Evolutionary conservation across 2,329 filamentous ascomycete genomes (phyloP), one percentile per base, ranked within the genome.

Genomic region (Teratosphaeriaceae sp.): DNA sequence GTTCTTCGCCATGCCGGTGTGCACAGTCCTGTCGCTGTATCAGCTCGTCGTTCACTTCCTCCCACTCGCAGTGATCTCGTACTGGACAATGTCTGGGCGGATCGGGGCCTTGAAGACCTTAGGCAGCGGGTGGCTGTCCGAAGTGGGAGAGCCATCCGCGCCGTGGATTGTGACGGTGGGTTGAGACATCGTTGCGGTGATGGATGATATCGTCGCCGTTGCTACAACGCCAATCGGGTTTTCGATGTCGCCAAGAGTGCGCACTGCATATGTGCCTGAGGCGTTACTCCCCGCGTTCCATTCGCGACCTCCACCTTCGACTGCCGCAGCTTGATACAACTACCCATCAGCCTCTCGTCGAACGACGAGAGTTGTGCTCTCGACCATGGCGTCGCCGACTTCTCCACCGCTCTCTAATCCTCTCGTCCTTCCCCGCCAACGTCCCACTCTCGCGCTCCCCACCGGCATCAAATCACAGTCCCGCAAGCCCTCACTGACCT

Each of bases 1-100:
- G 84, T 98, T 98, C 88, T 98, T 98, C 71, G 90, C 90, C 80
- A 98, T 94, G 67, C 92, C 92, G 66, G 88, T 94, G 84, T 98
- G 92, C 66, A 97, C 82, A 59, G 72, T 72, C 70, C 76, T 79
- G 62, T 60, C 58, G 41, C 50, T 24, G 34, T 47, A 50, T 63
- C 51, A 64, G 60, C 46, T 37, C 33, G 45, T 42, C 35, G 42
- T 40, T n/a, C 41, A 34, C 16, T 36, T 42, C 24, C 24, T 35
- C 44, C 15, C 21, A 3, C 18, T 36, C 13, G n/a, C n/a, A 5
- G 16, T 2, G 19, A 12, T 21, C 37, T 3, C 85, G 73, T 89
- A 85, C 82, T 97, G 90, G 70, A 98, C 92, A 71, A 98, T 95
- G 76, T 98, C 92, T 66, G 89, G 86, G 72, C 92, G 90, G 80